Evolutionary conservation across 306 rosid genomes (phyloP), one percentile per base, ranked within the genome.

Genomic region (Rosa lucieae): DNA sequence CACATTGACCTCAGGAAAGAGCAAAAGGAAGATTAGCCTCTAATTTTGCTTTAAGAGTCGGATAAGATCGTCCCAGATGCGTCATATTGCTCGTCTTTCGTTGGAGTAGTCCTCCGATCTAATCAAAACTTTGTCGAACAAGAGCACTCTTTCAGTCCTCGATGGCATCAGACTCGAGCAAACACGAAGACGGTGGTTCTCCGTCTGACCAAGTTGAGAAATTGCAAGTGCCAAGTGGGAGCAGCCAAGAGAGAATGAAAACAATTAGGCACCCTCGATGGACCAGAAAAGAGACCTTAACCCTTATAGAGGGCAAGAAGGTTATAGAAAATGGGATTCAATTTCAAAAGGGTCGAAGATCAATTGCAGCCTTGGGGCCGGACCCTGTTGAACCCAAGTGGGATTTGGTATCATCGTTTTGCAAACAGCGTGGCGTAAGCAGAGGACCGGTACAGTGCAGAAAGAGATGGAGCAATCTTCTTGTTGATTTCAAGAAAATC

Each of bases 401-500:
- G 79, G 79, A 76, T 18, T 65, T 47, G 72, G 59, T 76, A 32
- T 76, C 79, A 3, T 76, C 63, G 8, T 65, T 4, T 39, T 76
- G 79, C 72, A 76, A 18, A 17, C 35, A 63, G 48, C 79, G 12
- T 8, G 49, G 62, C 1, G 48, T 76, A 48, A 47, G 35, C 62
- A 63, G 63, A 76, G 71, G 35, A 29, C 79, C 72, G 1, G 48
- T 63, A 26, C 72, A 63, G 61, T 76, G 79, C 37, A 63, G 72
- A 62, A 76, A 76, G 53, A 62, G 79, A 76, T 76, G 72, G 79
- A 63, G 79, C 8, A 76, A 63, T 76, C 61, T 76, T 35, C 62
- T 76, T 32, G 79, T 76, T 35, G 79, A 76, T 47, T 76, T 76
- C 39, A 76, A 76, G 72, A 76, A 76, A 13, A 63, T 76, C 62